Evolutionary conservation across 2,329 filamentous ascomycete species (phyloP), one percentile per base, ranked within the genome.

Genomic region (Alternaria conjuncta): DNA sequence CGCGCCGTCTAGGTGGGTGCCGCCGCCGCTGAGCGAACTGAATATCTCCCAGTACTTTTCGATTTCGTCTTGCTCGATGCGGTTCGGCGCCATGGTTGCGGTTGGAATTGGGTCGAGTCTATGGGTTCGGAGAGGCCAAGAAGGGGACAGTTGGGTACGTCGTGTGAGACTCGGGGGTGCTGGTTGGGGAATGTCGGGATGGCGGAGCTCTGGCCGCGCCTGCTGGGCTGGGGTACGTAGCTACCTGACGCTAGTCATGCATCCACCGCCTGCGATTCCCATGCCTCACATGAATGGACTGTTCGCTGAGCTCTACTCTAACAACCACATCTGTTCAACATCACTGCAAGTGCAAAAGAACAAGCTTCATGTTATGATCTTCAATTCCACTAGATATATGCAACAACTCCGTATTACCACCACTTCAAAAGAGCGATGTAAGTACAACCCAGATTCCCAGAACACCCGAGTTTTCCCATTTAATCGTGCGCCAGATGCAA

Each of bases 21-120:
- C 86, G 76, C 89, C 89, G 75, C 87, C 86, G 64, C 88, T 82
- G 26, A 92, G 86, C 36, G 89, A 89, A 67, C 88, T 85, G 82
- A 93, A 93, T 77, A 93, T 92, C 81, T 93, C 90, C 90, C 90
- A 93, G 81, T 92, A 93, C 68, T 90, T 89, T 75, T 92, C 89
- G 70, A 93, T 88, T 79, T 93, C 90, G 83, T 88, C 89, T 80
- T 91, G 89, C 75, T 91, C 89, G 71, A 92, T 92, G 66, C 84
- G 82, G 69, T 88, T 87, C 70, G 77, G 73, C 53, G 79, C 71
- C 80, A 81, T 81, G 57, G 59, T 63, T 23, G 49, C 8, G 20
- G 8, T 36, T 7, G 30, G 4, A 36, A 32, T 51, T 21, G 49
- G 18, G 0, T 23, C 1, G 26, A 5, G 63, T 28, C n/a, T 43